Conservation (phyloP, 441 rosid genomes). For the Aquilaria agallochum region DNA sequence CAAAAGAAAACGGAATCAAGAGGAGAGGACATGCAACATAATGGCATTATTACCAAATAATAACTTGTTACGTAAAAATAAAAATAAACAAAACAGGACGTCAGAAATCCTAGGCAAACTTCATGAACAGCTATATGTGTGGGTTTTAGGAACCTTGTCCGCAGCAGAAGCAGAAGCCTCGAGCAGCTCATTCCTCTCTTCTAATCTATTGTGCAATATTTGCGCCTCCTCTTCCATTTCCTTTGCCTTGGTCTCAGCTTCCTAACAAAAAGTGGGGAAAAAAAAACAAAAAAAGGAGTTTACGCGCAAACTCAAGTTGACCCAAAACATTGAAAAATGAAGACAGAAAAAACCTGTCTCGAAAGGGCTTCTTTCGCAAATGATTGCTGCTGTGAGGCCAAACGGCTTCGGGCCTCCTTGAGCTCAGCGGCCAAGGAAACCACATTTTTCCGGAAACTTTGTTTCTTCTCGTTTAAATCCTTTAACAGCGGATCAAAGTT, state of each 20-base stretch:
- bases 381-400: slow-evolving; percentile 61
- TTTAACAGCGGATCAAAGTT: slow-evolving; percentile 80
- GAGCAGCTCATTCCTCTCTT: slow-evolving; percentile 64
- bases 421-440: slow-evolving; percentile 87
- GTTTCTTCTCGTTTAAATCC: slow-evolving; percentile 95
- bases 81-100: slow-evolving; percentile 9
- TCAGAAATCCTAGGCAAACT: background rate
- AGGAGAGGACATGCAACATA: background rate
- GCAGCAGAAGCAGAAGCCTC: slow-evolving; percentile 59
- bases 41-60: slow-evolving; percentile 10
- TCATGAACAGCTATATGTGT: slow-evolving; percentile 2
- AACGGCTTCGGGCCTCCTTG: slow-evolving; percentile 72
- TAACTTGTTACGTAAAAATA: slow-evolving; percentile 10
- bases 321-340: slow-evolving; percentile 19
- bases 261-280: slow-evolving; percentile 28
- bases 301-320: slow-evolving; percentile 15
- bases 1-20: background rate
- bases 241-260: slow-evolving; percentile 70
- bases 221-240: slow-evolving; percentile 58
- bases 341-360: slow-evolving; percentile 50
- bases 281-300: slow-evolving; percentile 4
- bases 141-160: slow-evolving; percentile 52
- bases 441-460: slow-evolving; percentile 73
- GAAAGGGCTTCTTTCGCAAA: slow-evolving; percentile 69
- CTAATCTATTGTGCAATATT: slow-evolving; percentile 43